phyloP scores from a whole-genome alignment of 345 rosid species.

The Brassica cretica region DNA sequence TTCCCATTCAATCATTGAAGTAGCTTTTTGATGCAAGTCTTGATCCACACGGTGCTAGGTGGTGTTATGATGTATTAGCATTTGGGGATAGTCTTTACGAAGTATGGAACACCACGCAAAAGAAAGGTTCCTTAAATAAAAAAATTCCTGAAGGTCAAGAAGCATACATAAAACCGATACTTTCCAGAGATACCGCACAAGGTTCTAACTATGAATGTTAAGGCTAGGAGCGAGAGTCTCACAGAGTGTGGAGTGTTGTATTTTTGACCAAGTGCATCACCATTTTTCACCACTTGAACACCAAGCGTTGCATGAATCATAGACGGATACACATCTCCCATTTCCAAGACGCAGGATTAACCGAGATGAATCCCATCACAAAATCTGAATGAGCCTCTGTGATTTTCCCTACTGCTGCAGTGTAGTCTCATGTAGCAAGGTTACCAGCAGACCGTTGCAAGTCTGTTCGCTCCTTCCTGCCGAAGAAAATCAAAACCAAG shows the following conservation, averaged over 20 bases:
- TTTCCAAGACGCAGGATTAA: constrained; percentile 93
- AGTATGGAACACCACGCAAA: background rate
- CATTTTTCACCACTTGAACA: constrained; percentile 87
- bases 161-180: background rate
- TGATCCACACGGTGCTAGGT: background rate
- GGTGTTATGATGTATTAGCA: background rate
- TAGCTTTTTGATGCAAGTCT: background rate
- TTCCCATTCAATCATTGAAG: background rate
- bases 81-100: background rate
- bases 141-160: background rate
- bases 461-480: too few relatives aligned
- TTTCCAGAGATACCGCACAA: background rate
- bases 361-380: constrained; percentile 93
- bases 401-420: constrained; percentile 82
- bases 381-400: constrained; percentile 96
- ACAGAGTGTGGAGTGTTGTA: constrained; percentile 95
- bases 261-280: constrained; percentile 88
- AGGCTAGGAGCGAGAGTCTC: constrained; percentile 50
- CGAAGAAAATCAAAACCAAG: too few relatives aligned
- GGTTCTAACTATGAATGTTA: background rate
- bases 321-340: constrained; percentile 76
- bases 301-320: constrained; percentile 98
- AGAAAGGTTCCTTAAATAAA: background rate
- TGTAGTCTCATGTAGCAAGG: constrained; percentile 90
- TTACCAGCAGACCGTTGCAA: constrained; percentile 68